Conservation (phyloP, 441 rosid genomes). For the Corymbia calophylla region DNA sequence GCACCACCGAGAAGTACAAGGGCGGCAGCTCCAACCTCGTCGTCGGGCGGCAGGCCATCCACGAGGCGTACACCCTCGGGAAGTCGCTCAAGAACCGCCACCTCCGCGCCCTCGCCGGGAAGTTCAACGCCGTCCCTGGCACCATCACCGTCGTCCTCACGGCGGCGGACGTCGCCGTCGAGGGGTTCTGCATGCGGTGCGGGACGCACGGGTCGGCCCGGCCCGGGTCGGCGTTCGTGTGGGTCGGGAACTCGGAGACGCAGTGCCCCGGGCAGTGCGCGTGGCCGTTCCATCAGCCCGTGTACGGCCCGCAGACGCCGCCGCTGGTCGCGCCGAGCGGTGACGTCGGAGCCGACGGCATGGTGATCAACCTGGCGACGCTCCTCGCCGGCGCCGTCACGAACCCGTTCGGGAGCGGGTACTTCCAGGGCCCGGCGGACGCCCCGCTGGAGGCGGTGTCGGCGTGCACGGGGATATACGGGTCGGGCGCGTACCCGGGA, state of each 20-base stretch:
- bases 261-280: constrained; percentile 7
- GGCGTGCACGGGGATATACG: constrained; percentile 1
- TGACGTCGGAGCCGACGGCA: constrained; percentile 1
- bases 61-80: constrained; percentile 50
- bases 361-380: constrained; percentile 1
- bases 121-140: constrained; percentile 20
- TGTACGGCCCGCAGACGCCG: neutral
- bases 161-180: neutral
- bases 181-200: constrained; percentile 1
- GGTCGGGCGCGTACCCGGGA: neutral
- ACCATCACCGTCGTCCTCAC: constrained; percentile 32
- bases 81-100: constrained; percentile 36
- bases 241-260: constrained; percentile 1
- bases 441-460: neutral
- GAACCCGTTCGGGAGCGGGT: neutral
- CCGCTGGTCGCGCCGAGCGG: constrained; percentile 5
- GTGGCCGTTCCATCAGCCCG: neutral
- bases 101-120: constrained; percentile 49
- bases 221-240: neutral
- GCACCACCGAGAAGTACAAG: constrained; percentile 61
- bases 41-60: constrained; percentile 53
- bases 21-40: constrained; percentile 44
- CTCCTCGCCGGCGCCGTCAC: neutral
- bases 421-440: neutral
- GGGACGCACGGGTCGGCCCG: neutral